Evolutionary conservation across 805 yeast species (phyloP), one percentile per base, ranked within the genome.

Genomic region (Schwanniomyces sp.): DNA sequence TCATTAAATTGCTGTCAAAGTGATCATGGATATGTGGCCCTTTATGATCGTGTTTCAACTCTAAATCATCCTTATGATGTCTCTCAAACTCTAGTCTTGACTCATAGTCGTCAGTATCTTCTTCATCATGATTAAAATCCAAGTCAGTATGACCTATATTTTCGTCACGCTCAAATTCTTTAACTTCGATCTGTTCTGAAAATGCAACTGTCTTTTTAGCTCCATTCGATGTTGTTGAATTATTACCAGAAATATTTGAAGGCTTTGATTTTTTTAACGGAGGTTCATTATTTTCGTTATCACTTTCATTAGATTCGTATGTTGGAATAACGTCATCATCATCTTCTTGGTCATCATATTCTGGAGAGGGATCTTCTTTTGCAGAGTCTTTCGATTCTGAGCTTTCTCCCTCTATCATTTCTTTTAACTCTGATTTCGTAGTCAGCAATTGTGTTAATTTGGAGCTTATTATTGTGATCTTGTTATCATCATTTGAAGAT

Each of bases 101-200:
- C 27, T 38, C 58, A 11, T 56, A 57, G 6, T 50, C 55, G 14
- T 47, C 52, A 17, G 53, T 50, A 12, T 43, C 54, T 21, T 48
- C 53, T 28, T 57, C 57, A 38, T 49, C 61, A 10, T 21, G 25
- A 7, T 37, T 26, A 8, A 37, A 24, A 14, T n/a, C 17, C 2
- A 37, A 7, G 18, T 37, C 40, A 12, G 40, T 26, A 11, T 10
- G 25, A 45, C 66, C 58, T 4, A 61, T 52, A 26, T 62, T 60
- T n/a, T 69, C 74, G 40, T 72, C 77, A 7, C 70, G 52, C 26
- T 66, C 72, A 47, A 59, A 72, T 51, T 72, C 78, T 49, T 72
- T 72, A 27, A 72, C 61, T 52, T 72, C 72, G 14, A 72, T 59
- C 38, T 71, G 70, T 43, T 72, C 76, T 0, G 75, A 65, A 47